Base-by-base conservation (phyloP, 768 basidiomycete genomes). In the Tephrocybe sp. region DNA sequence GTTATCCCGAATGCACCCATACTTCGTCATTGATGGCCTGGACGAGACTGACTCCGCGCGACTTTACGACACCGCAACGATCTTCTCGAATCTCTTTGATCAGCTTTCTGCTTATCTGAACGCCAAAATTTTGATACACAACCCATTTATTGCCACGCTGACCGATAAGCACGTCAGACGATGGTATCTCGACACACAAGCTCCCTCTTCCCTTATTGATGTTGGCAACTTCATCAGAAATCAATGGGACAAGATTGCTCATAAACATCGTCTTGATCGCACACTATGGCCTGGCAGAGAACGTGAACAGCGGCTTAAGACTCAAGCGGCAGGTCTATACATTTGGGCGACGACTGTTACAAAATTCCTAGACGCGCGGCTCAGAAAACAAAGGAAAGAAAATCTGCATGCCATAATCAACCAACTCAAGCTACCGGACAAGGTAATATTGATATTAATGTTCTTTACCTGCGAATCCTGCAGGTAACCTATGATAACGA, bases 11-110 rank as follows among this genome's bases (percentile, higher is more conserved):
- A 41, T n/a, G 26, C 38, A n/a, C 57, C 57, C 5, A 53, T 57
- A 1, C 52, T 61, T n/a, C 8, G 50, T 61, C n/a, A 61, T 61
- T 12, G 57, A 61, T 33, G 60, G 52, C 3, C 44, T 61, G 9
- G 60, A 61, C 36, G 60, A 61, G 39, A 59, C 60, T 1, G 45
- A 54, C 17, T 22, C 13, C 16, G 41, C 5, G 5, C 48, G 44
- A 22, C 53, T 56, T 2, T 31, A 42, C 9, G 34, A 44, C 26
- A 57, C 48, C 13, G 55, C 55, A 19, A 46, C 36, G 5, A 54
- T 55, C 36, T 56, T 60, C 22, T 55, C 56, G 2, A 20, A 17
- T 17, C 42, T 57, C 2, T 57, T 57, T 34, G 26, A 46, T 17
- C n/a, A 30, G n/a, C 45, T 55, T 3, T 13, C 41, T 8, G 11